Percentiles rank a stretch among this genome's conserved stretches.
Conservation (phyloP, 306 rosid species). For the Vigna nakashimae region DNA sequence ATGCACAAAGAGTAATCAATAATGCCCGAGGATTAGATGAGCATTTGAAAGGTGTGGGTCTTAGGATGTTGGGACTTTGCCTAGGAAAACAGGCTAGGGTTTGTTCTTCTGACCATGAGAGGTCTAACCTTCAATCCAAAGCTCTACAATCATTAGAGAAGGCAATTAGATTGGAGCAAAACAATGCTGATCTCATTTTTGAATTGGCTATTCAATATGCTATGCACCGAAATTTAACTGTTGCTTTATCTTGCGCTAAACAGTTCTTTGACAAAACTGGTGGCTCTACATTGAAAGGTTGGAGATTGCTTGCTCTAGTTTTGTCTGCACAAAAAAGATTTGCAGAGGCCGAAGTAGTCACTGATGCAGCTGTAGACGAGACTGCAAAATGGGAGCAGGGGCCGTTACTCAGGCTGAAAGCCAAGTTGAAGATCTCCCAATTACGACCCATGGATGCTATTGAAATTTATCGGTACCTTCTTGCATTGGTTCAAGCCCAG, state of each 20-base stretch:
- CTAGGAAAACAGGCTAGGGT: constrained; percentile 79
- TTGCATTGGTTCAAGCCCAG: constrained; percentile 95
- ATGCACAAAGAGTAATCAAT: constrained; percentile 70
- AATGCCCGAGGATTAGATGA: constrained; percentile 60
- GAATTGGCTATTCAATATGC: constrained; percentile 85
- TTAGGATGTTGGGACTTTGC: constrained; percentile 83
- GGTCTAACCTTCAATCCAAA: constrained; percentile 47
- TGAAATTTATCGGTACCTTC: constrained; percentile 87
- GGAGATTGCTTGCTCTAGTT: constrained; percentile 91
- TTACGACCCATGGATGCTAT: constrained; percentile 84
- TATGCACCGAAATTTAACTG: constrained; percentile 73
- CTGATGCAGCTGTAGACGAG: constrained; percentile 92
- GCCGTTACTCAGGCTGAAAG: constrained; percentile 84
- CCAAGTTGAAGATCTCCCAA: constrained; percentile 79
- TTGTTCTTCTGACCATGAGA: constrained; percentile 54
- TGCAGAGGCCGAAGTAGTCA: constrained; percentile 86
- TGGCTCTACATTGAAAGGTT: constrained; percentile 81
- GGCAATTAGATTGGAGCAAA: constrained; percentile 40
- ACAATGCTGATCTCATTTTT: constrained; percentile 71
- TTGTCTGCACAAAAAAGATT: constrained; percentile 88
- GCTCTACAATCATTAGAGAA: constrained; percentile 45
- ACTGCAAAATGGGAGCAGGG: constrained; percentile 97
- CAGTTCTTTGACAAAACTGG: constrained; percentile 86
- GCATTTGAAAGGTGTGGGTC: constrained; percentile 79
- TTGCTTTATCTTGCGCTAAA: constrained; percentile 80